Base-by-base conservation (phyloP, 345 rosid genomes). In the Lumnitzera racemosa region DNA sequence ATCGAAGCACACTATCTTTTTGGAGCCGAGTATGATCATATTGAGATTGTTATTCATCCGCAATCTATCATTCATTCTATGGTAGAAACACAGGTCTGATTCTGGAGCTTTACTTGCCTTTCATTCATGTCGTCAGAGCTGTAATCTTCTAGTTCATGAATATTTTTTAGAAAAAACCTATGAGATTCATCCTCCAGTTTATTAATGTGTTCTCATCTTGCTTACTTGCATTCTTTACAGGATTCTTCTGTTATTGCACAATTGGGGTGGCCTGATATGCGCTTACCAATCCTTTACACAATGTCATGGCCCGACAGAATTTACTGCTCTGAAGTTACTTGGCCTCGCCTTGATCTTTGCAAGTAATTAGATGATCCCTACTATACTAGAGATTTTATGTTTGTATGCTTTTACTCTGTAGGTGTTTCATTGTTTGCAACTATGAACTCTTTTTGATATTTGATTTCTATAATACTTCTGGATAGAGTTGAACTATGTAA, bases 291-390 rank as follows among this genome's bases (percentile, higher is more conserved):
- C 66, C 95, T 90, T 55, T 94, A 94, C 82, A 86, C 99, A 13
- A 78, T 94, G 92, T 94, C 99, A 14, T 94, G 97, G 99, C 99
- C 97, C 0, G 97, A 90, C 14, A 82, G 97, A 63, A 73, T 90
- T 72, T 80, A 84, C 76, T 94, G 97, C 75, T 94, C 99, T 67
- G 99, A 90, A 86, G 57, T 76, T 56, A 86, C 92, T 20, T 94
- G 97, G 99, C 97, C 97, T 53, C 91, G 92, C 55, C 97, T 90
- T 41, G 97, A 94, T 70, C 90, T 94, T 74, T 84, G 95, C 96
- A 86, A 88, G 99, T 88, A 79, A 88, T 13, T 51, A 63, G 7
- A 31, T 23, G 12, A 62, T 59, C 36, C 36, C 58, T 20, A 57
- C 48, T 15, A 15, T 56, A 47, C 16, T 56, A 36, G 31, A 29